These are phyloP conservation scores for Stephania cephalantha DNA, from an alignment of 164 flowering plant species.

Conservation along the genomic window DNA sequence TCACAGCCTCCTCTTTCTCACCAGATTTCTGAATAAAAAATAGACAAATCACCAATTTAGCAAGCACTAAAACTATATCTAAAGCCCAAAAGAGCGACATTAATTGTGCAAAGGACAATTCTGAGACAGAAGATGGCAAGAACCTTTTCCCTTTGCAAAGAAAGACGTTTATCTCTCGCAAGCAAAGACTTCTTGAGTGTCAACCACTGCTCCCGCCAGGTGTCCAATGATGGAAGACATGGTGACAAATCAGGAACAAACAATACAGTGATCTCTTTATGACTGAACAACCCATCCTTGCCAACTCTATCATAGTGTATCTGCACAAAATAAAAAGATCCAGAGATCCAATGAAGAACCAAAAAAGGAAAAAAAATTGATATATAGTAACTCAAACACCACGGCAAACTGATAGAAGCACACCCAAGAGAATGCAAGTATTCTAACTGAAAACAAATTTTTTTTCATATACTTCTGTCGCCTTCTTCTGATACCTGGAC, in stretches of 20 bases:
- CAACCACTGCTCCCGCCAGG: constrained; percentile 80
- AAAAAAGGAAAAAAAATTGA: neutral
- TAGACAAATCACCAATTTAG: neutral
- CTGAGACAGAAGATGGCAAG: neutral
- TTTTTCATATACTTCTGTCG: no score
- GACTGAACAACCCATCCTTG: constrained; percentile 86
- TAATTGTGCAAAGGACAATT: neutral
- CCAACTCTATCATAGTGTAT: constrained; percentile 95
- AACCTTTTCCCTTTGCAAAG: constrained; percentile 51
- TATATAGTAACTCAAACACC: no score
- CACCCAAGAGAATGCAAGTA: no score
- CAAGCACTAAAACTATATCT: neutral
- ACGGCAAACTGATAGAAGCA: no score
- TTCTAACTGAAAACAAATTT: no score
- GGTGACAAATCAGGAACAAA: constrained; percentile 87
- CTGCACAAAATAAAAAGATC: constrained; percentile 30
- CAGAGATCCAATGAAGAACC: neutral
- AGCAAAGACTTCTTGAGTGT: constrained; percentile 52
- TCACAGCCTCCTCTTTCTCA: constrained; percentile 34
- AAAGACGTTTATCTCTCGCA: constrained; percentile 49
- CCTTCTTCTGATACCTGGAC: no score
- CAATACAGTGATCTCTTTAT: constrained; percentile 79
- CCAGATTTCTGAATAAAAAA: constrained; percentile 38
- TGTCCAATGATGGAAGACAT: constrained; percentile 79
- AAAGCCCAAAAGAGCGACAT: neutral